Evolutionary conservation across 2,329 filamentous ascomycete species (phyloP), one percentile per base, ranked within the genome.

Genomic region (Botrytis fragariae): DNA sequence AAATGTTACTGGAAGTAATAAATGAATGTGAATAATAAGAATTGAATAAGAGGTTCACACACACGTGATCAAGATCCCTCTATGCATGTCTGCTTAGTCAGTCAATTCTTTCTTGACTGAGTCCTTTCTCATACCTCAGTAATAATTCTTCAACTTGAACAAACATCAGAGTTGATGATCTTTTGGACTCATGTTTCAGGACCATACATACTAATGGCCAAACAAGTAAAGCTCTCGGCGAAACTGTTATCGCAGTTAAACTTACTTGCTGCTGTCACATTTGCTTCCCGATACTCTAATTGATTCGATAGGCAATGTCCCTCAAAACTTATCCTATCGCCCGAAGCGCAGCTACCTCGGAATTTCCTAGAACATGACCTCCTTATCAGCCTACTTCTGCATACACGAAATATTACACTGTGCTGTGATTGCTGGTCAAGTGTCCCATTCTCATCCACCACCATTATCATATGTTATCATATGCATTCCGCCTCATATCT

Each of bases 401-500:
- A 68, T 68, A 68, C 48, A 68, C 48, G 48, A 68, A 68, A 48
- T 4, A 16, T 42, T 32, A 9, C 54, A 42, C 32, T 22, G 48
- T 42, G 37, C 16, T 39, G 48, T 37, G 48, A 68, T 68, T 42
- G 35, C 65, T 68, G 65, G 35, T 68, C 65, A 42, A 68, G 65
- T 68, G 65, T 25, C 39, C 48, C 65, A 44, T 32, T 57, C n/a
- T 57, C 65, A 68, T 57, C 16, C 35, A 37, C n/a, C n/a, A 57
- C 29, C 20, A 18, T 68, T 57, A 57, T 42, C 65, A 57, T 57
- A 29, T n/a, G n/a, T 39, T 32, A 57, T 32, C n/a, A 42, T 25
- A 14, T n/a, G 37, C 6, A 57, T 32, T 39, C 65, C 48, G 37
- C 48, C 65, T 57, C 65, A 42, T 69, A 57, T 69, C n/a, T 57